These are phyloP conservation scores for Prillingera fragicola DNA, from an alignment of 1,284 basidiomycete species.

Conservation along the genomic window DNA sequence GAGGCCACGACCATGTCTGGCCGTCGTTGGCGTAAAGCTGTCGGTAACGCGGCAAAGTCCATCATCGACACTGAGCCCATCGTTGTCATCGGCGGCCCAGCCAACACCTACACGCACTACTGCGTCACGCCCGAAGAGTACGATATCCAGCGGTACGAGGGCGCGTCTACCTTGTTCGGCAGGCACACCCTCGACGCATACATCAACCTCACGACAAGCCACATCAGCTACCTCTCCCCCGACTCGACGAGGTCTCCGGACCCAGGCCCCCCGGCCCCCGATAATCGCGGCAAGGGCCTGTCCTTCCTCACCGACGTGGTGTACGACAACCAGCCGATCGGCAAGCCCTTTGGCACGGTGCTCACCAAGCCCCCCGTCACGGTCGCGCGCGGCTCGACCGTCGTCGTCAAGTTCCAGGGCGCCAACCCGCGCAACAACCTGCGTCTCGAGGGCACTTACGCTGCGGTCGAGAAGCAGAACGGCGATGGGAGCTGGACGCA, in stretches of 20 bases:
- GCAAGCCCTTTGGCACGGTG: conserved; percentile 5
- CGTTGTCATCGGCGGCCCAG: conserved; percentile 16
- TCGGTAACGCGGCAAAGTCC: not conserved
- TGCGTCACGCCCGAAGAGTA: conserved; percentile 13
- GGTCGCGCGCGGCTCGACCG: not conserved
- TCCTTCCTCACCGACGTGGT: conserved; percentile 6
- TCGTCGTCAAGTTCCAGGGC: conserved; percentile 5
- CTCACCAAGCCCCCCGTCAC: conserved; percentile 1
- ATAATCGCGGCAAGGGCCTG: conserved; percentile 3
- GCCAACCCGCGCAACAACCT: conserved; percentile 19
- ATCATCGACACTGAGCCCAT: conserved; percentile 5
- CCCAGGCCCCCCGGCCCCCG: conserved; percentile 1
- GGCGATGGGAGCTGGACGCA: conserved; percentile 5
- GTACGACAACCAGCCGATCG: conserved; percentile 8
- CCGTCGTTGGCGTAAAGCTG: conserved; percentile 10
- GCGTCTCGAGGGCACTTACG: conserved; percentile 13
- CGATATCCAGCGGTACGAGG: conserved; percentile 17
- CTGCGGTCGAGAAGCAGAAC: conserved; percentile 9
- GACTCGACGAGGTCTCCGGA: not conserved
- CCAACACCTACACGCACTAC: conserved; percentile 14
- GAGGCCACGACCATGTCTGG: conserved; percentile 15
- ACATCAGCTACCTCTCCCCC: conserved; percentile 6
- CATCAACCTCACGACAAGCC: conserved; percentile 12
- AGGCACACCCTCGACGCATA: conserved; percentile 10
- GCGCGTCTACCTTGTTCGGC: conserved; percentile 14